Percentiles rank a stretch among this genome's conserved stretches.
These are phyloP conservation scores for Fonsecaea monophora DNA, from an alignment of 2,329 filamentous ascomycete genomes.

Conservation along the genomic window DNA sequence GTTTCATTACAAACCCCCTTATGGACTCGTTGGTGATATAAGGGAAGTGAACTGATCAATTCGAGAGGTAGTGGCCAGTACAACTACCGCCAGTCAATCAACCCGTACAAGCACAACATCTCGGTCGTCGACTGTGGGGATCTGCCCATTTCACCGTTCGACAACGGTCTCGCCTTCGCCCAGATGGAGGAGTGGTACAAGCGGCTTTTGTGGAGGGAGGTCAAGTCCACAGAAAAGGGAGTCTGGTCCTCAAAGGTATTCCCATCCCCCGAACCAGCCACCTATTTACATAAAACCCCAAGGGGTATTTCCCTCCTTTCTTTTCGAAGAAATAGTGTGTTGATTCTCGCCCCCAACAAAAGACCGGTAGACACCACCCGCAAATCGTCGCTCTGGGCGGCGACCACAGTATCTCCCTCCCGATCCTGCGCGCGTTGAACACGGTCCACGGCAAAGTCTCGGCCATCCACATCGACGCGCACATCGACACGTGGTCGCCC, in stretches of 20 bases:
- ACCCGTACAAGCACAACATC: constrained; percentile 20
- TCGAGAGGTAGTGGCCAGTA: constrained; percentile 14
- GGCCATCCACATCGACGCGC: constrained; percentile 27
- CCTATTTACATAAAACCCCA: no score
- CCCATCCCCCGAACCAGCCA: not conserved
- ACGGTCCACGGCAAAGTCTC: constrained; percentile 25
- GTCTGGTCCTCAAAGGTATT: constrained; percentile 17
- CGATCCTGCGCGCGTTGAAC: constrained; percentile 24
- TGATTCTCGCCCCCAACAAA: no score
- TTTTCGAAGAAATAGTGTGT: no score
- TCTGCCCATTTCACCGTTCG: constrained; percentile 25
- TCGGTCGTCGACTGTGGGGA: constrained; percentile 30
- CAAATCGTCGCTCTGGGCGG: constrained; percentile 26
- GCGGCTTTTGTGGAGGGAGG: constrained; percentile 17
- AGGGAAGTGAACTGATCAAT: no score
- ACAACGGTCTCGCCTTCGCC: constrained; percentile 23
- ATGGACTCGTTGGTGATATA: not conserved
- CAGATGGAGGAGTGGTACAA: constrained; percentile 27
- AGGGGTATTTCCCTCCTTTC: no score
- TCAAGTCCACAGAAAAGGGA: constrained; percentile 7
- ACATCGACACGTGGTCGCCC: constrained; percentile 28
- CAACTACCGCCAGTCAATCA: constrained; percentile 25
- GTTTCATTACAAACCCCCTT: constrained; percentile 1
- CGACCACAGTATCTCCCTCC: constrained; percentile 27
- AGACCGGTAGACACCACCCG: constrained; percentile 21